Percentiles rank a stretch among this genome's conserved stretches.
Evolutionary conservation across 768 basidiomycete species (phyloP).

Genomic region (Royoungia palumana): DNA sequence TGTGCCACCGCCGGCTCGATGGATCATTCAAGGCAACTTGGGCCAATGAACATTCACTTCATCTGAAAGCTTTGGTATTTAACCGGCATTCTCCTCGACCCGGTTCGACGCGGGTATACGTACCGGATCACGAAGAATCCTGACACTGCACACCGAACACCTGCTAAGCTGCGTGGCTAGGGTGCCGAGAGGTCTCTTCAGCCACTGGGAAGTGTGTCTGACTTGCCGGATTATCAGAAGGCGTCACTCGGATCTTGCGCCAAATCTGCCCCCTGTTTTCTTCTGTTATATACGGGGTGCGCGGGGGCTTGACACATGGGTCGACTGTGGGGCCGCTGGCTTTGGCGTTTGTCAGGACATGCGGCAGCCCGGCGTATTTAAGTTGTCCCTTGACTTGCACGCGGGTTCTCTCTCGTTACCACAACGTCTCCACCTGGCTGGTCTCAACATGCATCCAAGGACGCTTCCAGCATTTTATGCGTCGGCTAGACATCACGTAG

Average conservation of each 20-base stretch:
- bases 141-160: constrained; percentile 7
- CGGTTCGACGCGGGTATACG: not conserved
- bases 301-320: constrained; percentile 21
- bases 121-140: constrained; percentile 13
- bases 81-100: not conserved
- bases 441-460: constrained; percentile 17
- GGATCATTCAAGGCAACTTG: not conserved
- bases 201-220: not conserved
- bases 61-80: not conserved
- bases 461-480: constrained; percentile 9
- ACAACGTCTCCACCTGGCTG: constrained; percentile 4
- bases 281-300: constrained; percentile 9
- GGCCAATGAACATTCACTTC: not conserved
- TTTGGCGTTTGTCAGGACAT: constrained; percentile 15
- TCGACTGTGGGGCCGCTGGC: constrained; percentile 19
- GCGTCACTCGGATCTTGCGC: constrained; percentile 4
- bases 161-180: not conserved
- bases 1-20: not conserved
- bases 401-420: constrained; percentile 17
- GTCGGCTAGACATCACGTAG: constrained; percentile 23
- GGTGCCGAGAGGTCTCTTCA: not conserved
- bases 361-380: constrained; percentile 22
- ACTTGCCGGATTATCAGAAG: constrained; percentile 15
- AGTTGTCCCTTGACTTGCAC: constrained; percentile 9
- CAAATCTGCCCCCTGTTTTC: constrained; percentile 1